Evolutionary conservation across 768 basidiomycete species (phyloP), one percentile per base, ranked within the genome.

Genomic region (Krasilnikovozyma curviuscula): DNA sequence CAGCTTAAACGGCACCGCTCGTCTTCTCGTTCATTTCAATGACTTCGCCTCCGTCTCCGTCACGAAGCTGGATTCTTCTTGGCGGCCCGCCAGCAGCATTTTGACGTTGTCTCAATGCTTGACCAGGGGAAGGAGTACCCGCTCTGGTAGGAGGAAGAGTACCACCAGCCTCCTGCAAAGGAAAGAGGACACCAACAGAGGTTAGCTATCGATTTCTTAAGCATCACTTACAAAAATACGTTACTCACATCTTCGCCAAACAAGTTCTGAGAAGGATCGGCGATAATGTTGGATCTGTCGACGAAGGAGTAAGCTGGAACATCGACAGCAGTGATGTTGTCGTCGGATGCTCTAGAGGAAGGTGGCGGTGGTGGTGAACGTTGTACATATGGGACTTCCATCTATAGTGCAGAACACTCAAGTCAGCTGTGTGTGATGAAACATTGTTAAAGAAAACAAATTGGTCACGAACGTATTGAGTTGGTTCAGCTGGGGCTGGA

Each of bases 401-500:
- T 46, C 31, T 34, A 16, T 24, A 13, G 6, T n/a, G 5, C 30
- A n/a, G 10, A 2, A 7, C 5, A 33, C 12, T 21, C 9, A 29
- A 18, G 31, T 12, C 14, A 13, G 27, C n/a, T n/a, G 31, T 5
- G 18, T 31, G 9, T 21, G 18, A 3, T 12, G 35, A 12, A 12
- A 12, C 35, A 24, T 10, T 19, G 7, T 2, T 25, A 25, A 16
- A 3, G 13, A 10, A 23, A 41, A 6, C 6, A 28, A 6, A 25
- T 3, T 5, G 40, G 13, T 12, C 28, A 24, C 40, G 40, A n/a
- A 41, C 40, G 40, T 52, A 52, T 19, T 52, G 30, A 29, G 43
- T 42, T 5, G 62, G 62, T 50, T 56, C 52, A 21, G 58, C 59
- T 0, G 60, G 52, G 13, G 57, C 50, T 13, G 63, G 63, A 7